These are phyloP conservation scores for Malus sylvestris DNA, from an alignment of 306 rosid genomes.

Conservation along the genomic window DNA sequence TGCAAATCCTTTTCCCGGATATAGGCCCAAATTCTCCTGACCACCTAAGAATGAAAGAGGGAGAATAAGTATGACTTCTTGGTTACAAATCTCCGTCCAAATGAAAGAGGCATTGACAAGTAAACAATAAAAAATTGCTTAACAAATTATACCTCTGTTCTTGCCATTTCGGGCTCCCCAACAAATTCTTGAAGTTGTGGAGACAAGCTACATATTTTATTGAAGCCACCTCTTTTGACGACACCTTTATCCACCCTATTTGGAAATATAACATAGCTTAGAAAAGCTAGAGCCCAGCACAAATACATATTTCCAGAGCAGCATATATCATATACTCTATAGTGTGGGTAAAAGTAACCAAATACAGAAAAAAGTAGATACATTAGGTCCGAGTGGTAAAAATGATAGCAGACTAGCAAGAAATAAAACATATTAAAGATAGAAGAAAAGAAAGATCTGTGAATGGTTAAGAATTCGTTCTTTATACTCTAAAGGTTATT, in stretches of 20 bases:
- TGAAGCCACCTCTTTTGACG: slow-evolving; percentile 30
- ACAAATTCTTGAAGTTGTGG: slow-evolving; percentile 35
- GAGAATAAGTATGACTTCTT: not conserved
- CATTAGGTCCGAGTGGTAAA: not conserved
- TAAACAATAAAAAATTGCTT: not conserved
- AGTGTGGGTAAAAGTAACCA: not conserved
- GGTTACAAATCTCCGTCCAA: not conserved
- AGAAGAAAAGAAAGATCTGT: not conserved
- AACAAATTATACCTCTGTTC: slow-evolving; percentile 22
- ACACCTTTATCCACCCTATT: slow-evolving; percentile 22
- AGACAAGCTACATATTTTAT: slow-evolving; percentile 31
- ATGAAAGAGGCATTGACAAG: not conserved
- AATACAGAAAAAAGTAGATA: not conserved
- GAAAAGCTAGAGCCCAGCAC: not conserved
- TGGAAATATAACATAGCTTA: not conserved
- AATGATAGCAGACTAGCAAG: not conserved
- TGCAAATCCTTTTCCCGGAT: slow-evolving; percentile 25
- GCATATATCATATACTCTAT: not conserved
- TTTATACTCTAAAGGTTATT: not conserved
- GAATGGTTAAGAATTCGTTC: not conserved
- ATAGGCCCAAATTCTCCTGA: slow-evolving; percentile 29
- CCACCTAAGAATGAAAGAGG: slow-evolving; percentile 17
- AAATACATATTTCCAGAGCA: not conserved
- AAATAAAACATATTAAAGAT: not conserved
- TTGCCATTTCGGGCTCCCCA: slow-evolving; percentile 31